Percentiles rank a stretch among this genome's conserved stretches.
These are phyloP conservation scores for Hortaea werneckii DNA, from an alignment of 2,329 filamentous ascomycete species.

Conservation along the genomic window DNA sequence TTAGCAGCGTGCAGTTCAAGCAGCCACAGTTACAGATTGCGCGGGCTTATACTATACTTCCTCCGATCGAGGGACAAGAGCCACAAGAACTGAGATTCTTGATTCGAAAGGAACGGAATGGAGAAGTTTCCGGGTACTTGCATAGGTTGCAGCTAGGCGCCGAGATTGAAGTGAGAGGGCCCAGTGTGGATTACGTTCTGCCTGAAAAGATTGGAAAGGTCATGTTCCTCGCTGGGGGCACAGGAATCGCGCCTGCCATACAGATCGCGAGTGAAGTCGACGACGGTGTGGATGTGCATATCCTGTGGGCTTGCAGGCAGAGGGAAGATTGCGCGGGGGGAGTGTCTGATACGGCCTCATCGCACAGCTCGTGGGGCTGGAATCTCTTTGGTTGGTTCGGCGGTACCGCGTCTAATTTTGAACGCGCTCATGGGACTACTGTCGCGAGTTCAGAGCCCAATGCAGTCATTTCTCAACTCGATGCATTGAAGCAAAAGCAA, in stretches of 20 bases:
- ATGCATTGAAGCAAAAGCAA: conserved; percentile 42
- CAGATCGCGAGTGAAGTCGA: conserved; percentile 60
- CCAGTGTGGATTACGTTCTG: conserved; percentile 55
- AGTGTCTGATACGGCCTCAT: conserved; percentile 37
- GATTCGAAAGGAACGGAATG: conserved; percentile 65
- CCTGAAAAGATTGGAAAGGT: conserved; percentile 47
- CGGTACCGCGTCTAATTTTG: not conserved
- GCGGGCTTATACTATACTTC: conserved; percentile 81
- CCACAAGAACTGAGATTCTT: conserved; percentile 54
- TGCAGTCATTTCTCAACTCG: conserved; percentile 52
- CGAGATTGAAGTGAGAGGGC: conserved; percentile 66
- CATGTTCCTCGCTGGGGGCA: conserved; percentile 83
- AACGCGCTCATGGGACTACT: too few species aligned
- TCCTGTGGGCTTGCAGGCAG: conserved; percentile 72
- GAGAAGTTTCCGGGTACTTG: conserved; percentile 80
- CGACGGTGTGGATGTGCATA: conserved; percentile 43
- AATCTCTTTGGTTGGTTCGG: conserved; percentile 6
- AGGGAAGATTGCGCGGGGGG: conserved; percentile 57
- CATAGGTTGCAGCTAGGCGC: conserved; percentile 50
- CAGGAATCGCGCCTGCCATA: conserved; percentile 80
- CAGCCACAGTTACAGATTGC: conserved; percentile 91
- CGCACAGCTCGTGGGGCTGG: conserved; percentile 7
- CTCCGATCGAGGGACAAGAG: conserved; percentile 34
- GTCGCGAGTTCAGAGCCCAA: conserved; percentile 26
- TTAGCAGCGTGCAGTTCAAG: conserved; percentile 88